Evolutionary conservation across 768 basidiomycete species (phyloP), one percentile per base, ranked within the genome.

Genomic region (Pleurotus platypus): DNA sequence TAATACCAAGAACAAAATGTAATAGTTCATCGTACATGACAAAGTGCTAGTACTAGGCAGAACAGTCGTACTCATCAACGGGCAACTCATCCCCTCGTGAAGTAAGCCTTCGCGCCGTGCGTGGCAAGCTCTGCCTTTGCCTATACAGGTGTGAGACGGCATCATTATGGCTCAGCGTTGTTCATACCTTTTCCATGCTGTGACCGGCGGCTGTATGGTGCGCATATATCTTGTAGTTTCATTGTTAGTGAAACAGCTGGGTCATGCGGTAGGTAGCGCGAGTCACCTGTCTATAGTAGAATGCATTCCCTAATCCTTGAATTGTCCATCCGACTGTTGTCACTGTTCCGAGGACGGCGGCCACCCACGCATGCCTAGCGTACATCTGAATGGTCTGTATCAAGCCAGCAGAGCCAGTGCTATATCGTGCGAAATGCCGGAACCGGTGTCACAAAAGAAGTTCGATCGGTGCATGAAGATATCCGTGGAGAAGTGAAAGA

Each of bases 391-490:
- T 91, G 46, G 89, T 95, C 71, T 94, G 92, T 66, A 98, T 94
- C 51, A 99, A 79, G 13, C 97, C 96, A 24, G 94, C 95, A 46
- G 94, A 92, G 37, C 97, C 97, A 46, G 96, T 96, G 60, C 91
- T 92, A 57, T 55, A 63, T 45, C 20, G 57, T 30, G 53, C 49
- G 57, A 49, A 43, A 61, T 60, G 61, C 60, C 45, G 70, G 73
- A 73, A 61, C 66, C 70, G 49, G 37, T n/a, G 24, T 16, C 42
- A 16, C 20, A 11, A 6, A 43, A 43, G 42, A 43, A 30, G 30
- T 30, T 30, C 30, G 30, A 30, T 30, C 42, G 42, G 42, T 13
- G 42, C n/a, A n/a, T 11, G 42, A 45, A 16, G 20, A 45, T 2
- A 45, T 45, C 5, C 42, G 42, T 45, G 42, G 20, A 22, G n/a